Evolutionary conservation across 371 early-diverging fungal species (phyloP).

Genomic region (Syncephalastrum sp.): DNA sequence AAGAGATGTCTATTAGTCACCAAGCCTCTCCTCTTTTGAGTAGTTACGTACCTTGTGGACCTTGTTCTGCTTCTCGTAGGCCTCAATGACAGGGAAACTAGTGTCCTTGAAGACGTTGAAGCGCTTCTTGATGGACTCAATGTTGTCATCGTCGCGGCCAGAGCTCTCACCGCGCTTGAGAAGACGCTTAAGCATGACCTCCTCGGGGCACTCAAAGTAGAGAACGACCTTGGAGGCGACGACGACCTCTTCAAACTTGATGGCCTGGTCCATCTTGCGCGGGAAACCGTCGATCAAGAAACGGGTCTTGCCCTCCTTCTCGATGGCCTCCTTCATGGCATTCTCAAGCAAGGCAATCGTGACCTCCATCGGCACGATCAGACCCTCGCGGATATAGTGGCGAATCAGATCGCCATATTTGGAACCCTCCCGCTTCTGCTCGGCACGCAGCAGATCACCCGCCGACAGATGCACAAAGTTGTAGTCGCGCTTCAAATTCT

Average conservation of each 20-base stretch:
- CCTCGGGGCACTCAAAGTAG: slow-evolving; percentile 93
- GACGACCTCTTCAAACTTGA: slow-evolving; percentile 88
- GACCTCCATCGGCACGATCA: slow-evolving; percentile 94
- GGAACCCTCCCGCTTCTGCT: slow-evolving; percentile 83
- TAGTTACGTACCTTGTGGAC: slow-evolving; percentile 62
- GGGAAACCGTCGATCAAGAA: slow-evolving; percentile 98
- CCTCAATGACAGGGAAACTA: slow-evolving; percentile 88
- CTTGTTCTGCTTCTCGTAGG: slow-evolving; percentile 72
- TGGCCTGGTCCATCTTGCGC: slow-evolving; percentile 90
- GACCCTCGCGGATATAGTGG: slow-evolving; percentile 87
- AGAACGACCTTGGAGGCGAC: slow-evolving; percentile 70
- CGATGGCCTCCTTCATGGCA: slow-evolving; percentile 77
- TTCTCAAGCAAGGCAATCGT: slow-evolving; percentile 88
- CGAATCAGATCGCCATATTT: slow-evolving; percentile 89
- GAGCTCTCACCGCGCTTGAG: slow-evolving; percentile 90
- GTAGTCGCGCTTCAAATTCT: slow-evolving; percentile 82
- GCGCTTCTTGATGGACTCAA: slow-evolving; percentile 93
- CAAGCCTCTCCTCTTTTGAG: no score
- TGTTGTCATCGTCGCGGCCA: slow-evolving; percentile 94
- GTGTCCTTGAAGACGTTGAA: slow-evolving; percentile 85
- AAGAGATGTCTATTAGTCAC: no score
- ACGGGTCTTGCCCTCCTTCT: slow-evolving; percentile 46
- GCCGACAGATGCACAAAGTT: slow-evolving; percentile 95
- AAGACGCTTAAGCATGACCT: slow-evolving; percentile 83
- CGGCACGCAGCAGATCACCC: slow-evolving; percentile 94